Percentiles rank a stretch among this genome's conserved stretches.
Conservation (phyloP, 768 basidiomycete species). For the Mycena crocata region DNA sequence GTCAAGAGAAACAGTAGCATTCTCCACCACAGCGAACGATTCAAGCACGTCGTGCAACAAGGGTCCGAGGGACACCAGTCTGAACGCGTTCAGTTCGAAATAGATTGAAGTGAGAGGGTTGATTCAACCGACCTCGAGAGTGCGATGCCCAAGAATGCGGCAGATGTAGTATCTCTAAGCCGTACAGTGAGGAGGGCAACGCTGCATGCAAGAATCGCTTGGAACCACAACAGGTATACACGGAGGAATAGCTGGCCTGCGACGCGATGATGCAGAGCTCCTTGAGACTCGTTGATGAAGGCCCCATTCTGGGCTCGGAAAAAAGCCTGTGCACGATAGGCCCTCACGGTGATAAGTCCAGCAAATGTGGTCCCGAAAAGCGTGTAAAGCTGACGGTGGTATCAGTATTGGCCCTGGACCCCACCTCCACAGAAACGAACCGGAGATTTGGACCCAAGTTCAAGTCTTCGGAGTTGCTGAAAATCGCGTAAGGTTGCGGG, state of each 20-base stretch:
- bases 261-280: constrained; percentile 21
- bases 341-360: constrained; percentile 24
- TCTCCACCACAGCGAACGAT: constrained; percentile 19
- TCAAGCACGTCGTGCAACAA: neutral
- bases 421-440: constrained; percentile 9
- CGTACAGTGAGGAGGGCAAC: constrained; percentile 22
- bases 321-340: constrained; percentile 16
- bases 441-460: constrained; percentile 24
- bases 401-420: neutral
- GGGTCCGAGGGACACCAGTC: constrained; percentile 17
- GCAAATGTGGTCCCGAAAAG: constrained; percentile 17
- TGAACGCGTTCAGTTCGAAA: constrained; percentile 2
- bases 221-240: constrained; percentile 20
- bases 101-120: neutral
- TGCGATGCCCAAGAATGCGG: constrained; percentile 20
- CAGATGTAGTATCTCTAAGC: constrained; percentile 22
- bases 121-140: constrained; percentile 17
- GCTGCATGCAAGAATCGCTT: constrained; percentile 17
- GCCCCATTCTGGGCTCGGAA: constrained; percentile 23
- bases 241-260: constrained; percentile 23
- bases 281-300: constrained; percentile 23
- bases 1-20: constrained; percentile 14
- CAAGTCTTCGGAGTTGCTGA: constrained; percentile 26
- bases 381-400: constrained; percentile 13
- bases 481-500: neutral